These are phyloP conservation scores for Thalassiosira sp. DNA, from an alignment of 352 stramenopile genomes.

Conservation along the genomic window DNA sequence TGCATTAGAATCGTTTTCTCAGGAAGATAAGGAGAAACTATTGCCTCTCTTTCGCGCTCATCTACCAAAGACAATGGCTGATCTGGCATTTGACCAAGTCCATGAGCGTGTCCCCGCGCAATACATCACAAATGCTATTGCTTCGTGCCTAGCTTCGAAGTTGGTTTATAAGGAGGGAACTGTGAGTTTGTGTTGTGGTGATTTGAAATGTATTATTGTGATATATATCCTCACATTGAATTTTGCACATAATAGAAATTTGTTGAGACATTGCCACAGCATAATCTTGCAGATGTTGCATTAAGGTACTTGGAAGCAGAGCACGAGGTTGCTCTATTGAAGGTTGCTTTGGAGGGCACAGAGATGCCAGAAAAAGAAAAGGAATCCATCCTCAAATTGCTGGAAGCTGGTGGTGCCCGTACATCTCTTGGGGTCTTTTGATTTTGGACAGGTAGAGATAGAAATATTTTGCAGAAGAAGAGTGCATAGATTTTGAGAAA, in stretches of 20 bases:
- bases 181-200: too few species aligned
- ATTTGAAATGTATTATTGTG: too few species aligned
- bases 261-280: conserved; percentile 89
- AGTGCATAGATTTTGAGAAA: background rate
- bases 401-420: conserved; percentile 77
- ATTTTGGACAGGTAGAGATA: background rate
- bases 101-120: conserved; percentile 90
- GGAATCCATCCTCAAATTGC: conserved; percentile 69
- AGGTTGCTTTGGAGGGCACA: conserved; percentile 54
- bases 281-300: conserved; percentile 90
- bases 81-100: conserved; percentile 92
- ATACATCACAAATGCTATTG: conserved; percentile 96
- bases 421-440: conserved; percentile 82
- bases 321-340: conserved; percentile 89
- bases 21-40: conserved; percentile 78
- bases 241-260: too few species aligned
- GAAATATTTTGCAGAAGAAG: background rate
- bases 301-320: conserved; percentile 94
- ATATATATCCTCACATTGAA: too few species aligned
- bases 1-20: conserved; percentile 90
- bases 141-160: conserved; percentile 93
- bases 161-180: conserved; percentile 98
- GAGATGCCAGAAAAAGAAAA: conserved; percentile 77
- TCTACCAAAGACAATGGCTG: conserved; percentile 91
- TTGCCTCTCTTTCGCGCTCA: conserved; percentile 86